phyloP scores from a whole-genome alignment of 2,329 filamentous ascomycete species.

The Xylaria sp. region DNA sequence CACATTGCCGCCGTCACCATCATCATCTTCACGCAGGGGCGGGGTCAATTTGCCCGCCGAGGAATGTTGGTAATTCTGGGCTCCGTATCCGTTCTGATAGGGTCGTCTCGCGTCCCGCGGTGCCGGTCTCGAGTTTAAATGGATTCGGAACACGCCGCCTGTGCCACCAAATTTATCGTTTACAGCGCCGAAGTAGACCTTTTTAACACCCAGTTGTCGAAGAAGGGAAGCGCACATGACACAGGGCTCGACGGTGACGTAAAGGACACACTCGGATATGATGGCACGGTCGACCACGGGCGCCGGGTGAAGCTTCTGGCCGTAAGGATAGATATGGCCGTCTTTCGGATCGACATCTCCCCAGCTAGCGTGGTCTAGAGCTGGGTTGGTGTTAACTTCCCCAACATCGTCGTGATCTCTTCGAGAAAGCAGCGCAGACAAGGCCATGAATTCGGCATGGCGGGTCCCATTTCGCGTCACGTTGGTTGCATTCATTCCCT shows the following conservation, averaged over 20 bases:
- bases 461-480: slow-evolving; percentile 86
- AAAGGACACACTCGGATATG: slow-evolving; percentile 74
- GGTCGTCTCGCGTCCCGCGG: slow-evolving; percentile 28
- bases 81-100: slow-evolving; percentile 38
- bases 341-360: slow-evolving; percentile 57
- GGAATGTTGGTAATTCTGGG: slow-evolving; percentile 30
- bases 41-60: slow-evolving; percentile 46
- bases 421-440: slow-evolving; percentile 60
- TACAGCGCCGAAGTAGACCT: slow-evolving; percentile 91
- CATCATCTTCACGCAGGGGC: slow-evolving; percentile 39
- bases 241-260: slow-evolving; percentile 97
- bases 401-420: slow-evolving; percentile 34
- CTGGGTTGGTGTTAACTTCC: slow-evolving; percentile 28
- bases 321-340: slow-evolving; percentile 63
- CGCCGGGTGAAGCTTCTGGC: slow-evolving; percentile 58
- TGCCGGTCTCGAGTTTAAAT: slow-evolving; percentile 60
- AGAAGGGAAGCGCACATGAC: slow-evolving; percentile 97
- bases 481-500: slow-evolving; percentile 97
- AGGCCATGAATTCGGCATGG: slow-evolving; percentile 92
- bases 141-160: slow-evolving; percentile 87
- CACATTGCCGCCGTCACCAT: slow-evolving; percentile 66
- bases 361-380: slow-evolving; percentile 46
- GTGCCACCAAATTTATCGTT: slow-evolving; percentile 98
- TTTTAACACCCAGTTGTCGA: slow-evolving; percentile 82
- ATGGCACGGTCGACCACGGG: slow-evolving; percentile 67